phyloP scores from a whole-genome alignment of 176 grass and related monocot genomes.

The Eragrostis nindensis region DNA sequence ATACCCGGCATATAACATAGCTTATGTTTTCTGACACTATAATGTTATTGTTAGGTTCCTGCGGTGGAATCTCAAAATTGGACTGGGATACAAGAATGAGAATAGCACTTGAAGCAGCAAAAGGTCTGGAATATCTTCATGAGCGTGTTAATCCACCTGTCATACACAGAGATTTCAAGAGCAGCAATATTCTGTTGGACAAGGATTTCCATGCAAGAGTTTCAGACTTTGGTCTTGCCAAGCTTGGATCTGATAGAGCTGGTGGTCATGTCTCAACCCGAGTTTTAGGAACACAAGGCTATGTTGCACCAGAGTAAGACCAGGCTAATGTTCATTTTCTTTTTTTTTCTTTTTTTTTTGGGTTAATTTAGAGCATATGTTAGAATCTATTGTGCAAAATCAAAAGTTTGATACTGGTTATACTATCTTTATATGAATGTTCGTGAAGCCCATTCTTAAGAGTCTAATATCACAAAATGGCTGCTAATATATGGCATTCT shows the following conservation, averaged over 20 bases:
- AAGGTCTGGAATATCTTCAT: constrained; percentile 97
- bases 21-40: constrained; percentile 16
- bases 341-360: constrained; percentile 7
- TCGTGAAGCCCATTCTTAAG: too few relatives aligned
- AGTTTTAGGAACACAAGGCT: constrained; percentile 94
- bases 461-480: background rate
- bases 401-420: constrained; percentile 32
- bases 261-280: constrained; percentile 96
- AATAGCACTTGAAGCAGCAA: constrained; percentile 97
- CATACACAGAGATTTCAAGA: constrained; percentile 98
- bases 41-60: constrained; percentile 53
- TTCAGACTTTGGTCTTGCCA: constrained; percentile 97
- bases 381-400: background rate
- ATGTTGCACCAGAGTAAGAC: constrained; percentile 94
- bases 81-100: constrained; percentile 89
- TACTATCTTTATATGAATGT: too few relatives aligned
- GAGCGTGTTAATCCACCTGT: constrained; percentile 85
- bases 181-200: constrained; percentile 97
- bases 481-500: background rate
- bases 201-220: constrained; percentile 89
- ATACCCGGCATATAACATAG: background rate
- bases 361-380: background rate
- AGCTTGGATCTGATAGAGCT: constrained; percentile 93
- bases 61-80: constrained; percentile 80
- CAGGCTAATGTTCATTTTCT: constrained; percentile 19